A percentile compares a stretch with the other conserved stretches of the same genome.
phyloP scores from a whole-genome alignment of 345 rosid genomes.

The Boechera stricta region DNA sequence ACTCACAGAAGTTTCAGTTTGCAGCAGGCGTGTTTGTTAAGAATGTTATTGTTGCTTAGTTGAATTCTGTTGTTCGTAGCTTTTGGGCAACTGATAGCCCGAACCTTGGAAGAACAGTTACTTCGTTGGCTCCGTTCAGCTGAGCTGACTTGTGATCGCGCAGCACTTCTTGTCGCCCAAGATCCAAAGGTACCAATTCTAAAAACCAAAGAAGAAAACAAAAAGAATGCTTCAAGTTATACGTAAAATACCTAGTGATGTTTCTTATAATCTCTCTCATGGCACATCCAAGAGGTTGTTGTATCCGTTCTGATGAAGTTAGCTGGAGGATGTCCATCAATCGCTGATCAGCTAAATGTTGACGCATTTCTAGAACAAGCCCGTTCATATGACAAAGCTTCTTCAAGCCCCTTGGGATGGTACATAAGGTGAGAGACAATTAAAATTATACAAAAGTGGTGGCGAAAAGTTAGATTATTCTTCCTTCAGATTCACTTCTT shows the following conservation, averaged over 20 bases:
- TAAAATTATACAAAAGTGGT: constrained; percentile 9
- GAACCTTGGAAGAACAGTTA: constrained; percentile 81
- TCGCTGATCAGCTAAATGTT: constrained; percentile 91
- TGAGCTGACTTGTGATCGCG: constrained; percentile 96
- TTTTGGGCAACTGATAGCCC: constrained; percentile 84
- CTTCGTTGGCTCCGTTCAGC: constrained; percentile 94
- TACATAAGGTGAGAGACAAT: constrained; percentile 72
- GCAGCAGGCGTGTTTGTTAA: neutral
- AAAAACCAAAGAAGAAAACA: neutral
- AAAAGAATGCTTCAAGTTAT: neutral
- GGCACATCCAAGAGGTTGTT: constrained; percentile 88
- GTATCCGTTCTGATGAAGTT: constrained; percentile 92
- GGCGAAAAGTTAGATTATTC: neutral
- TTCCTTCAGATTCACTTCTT: neutral
- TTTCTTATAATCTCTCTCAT: constrained; percentile 44
- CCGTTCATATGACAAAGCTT: constrained; percentile 90
- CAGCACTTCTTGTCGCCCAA: constrained; percentile 96
- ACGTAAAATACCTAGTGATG: constrained; percentile 27
- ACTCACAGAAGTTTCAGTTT: neutral
- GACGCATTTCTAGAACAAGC: constrained; percentile 99
- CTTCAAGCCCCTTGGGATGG: constrained; percentile 89
- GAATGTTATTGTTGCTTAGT: constrained; percentile 18
- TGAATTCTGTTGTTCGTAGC: constrained; percentile 51
- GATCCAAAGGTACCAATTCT: constrained; percentile 74
- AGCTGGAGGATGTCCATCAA: constrained; percentile 93